phyloP scores from a whole-genome alignment of 139 green algal genomes.

The Klebsormidium nitens region DNA sequence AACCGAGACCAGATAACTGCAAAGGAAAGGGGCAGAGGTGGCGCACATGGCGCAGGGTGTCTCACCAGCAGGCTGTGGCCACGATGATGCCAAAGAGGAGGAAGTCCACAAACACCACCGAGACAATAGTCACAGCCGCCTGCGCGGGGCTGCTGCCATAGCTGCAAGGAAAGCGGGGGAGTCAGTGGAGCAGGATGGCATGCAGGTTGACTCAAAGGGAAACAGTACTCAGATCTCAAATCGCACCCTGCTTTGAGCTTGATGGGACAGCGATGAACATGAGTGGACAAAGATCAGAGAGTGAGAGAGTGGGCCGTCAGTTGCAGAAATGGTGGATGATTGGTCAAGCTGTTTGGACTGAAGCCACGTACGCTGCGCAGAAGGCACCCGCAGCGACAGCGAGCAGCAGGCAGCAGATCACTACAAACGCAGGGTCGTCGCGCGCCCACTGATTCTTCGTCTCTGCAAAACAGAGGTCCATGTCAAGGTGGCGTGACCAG shows the following conservation, averaged over 20 bases:
- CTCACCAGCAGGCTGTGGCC: slow-evolving; percentile 77
- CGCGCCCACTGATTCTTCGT: slow-evolving; percentile 96
- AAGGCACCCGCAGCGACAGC: slow-evolving; percentile 64
- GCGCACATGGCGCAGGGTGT: neutral
- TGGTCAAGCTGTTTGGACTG: too few relatives aligned
- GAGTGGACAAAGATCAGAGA: too few relatives aligned
- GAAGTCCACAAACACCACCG: slow-evolving; percentile 70
- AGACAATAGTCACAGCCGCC: slow-evolving; percentile 23
- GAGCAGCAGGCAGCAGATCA: slow-evolving; percentile 70
- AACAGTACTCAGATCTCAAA: too few relatives aligned
- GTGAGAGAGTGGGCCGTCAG: too few relatives aligned
- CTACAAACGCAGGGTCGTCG: slow-evolving; percentile 93
- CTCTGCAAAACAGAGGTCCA: slow-evolving; percentile 46
- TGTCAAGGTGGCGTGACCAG: neutral
- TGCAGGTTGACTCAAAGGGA: neutral
- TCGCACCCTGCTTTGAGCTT: too few relatives aligned
- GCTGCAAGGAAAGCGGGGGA: slow-evolving; percentile 21
- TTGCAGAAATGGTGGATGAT: too few relatives aligned
- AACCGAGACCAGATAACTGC: neutral
- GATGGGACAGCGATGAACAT: too few relatives aligned
- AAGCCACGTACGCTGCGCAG: slow-evolving; percentile 63
- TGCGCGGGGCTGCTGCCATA: slow-evolving; percentile 25
- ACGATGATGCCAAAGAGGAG: slow-evolving; percentile 66
- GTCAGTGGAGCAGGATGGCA: neutral
- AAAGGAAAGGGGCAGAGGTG: too few relatives aligned